Evolutionary conservation across 202 grass and related monocot genomes (phyloP).

Genomic region (Dendrocalamus latiflorus): DNA sequence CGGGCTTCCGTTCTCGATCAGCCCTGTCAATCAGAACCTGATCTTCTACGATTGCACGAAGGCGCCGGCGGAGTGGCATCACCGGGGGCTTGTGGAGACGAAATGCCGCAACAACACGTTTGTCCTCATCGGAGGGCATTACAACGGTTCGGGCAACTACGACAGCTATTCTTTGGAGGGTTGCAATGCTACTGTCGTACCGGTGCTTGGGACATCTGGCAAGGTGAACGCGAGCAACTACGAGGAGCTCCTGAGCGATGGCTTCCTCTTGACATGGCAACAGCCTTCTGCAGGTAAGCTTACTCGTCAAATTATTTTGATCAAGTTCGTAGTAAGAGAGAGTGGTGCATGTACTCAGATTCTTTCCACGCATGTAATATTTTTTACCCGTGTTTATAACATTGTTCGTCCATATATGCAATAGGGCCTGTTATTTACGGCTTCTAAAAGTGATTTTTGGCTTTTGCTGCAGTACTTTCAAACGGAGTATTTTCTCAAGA

Average conservation of each 20-base stretch:
- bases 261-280: constrained; percentile 38
- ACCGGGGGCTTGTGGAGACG: neutral
- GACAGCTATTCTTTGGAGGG: neutral
- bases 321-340: neutral
- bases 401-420: no score
- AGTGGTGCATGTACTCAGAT: no score
- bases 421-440: no score
- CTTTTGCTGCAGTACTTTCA: no score
- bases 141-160: neutral
- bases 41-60: constrained; percentile 34
- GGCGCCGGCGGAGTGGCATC: neutral
- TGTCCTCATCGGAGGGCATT: neutral
- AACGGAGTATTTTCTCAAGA: no score
- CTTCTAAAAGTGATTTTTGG: no score
- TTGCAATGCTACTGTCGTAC: neutral
- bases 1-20: neutral
- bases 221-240: constrained; percentile 14
- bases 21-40: neutral
- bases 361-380: no score
- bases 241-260: neutral
- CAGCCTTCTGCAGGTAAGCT: neutral
- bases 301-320: neutral
- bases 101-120: neutral
- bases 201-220: neutral
- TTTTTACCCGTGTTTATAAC: no score